These are phyloP conservation scores for Candida argentea DNA, from an alignment of 805 yeast species.

Conservation along the genomic window DNA sequence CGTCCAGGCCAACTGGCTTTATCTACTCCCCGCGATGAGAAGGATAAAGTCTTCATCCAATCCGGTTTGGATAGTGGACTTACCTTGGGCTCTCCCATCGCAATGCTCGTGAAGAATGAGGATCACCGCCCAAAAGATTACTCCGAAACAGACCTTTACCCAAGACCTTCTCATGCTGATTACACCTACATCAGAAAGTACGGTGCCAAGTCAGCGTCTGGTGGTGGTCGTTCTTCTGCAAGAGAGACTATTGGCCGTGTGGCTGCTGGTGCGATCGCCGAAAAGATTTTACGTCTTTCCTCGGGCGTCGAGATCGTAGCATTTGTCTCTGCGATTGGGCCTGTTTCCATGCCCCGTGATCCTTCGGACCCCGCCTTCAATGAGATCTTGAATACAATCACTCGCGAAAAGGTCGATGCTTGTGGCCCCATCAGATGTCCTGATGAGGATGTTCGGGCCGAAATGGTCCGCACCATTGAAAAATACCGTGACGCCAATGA, in stretches of 20 bases:
- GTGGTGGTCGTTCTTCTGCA: slow-evolving; percentile 96
- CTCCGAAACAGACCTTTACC: slow-evolving; percentile 88
- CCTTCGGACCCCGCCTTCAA: slow-evolving; percentile 57
- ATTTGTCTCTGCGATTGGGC: slow-evolving; percentile 89
- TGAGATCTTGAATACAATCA: slow-evolving; percentile 58
- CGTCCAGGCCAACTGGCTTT: slow-evolving; percentile 94
- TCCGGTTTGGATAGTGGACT: slow-evolving; percentile 87
- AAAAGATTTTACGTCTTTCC: slow-evolving; percentile 69
- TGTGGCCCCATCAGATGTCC: slow-evolving; percentile 94
- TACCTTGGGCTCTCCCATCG: slow-evolving; percentile 92
- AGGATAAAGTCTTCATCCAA: slow-evolving; percentile 86
- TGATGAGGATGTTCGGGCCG: slow-evolving; percentile 54
- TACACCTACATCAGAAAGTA: slow-evolving; percentile 86
- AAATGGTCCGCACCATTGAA: slow-evolving; percentile 83
- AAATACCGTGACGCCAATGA: slow-evolving; percentile 77
- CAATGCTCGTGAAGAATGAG: slow-evolving; percentile 84
- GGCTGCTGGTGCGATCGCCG: slow-evolving; percentile 98
- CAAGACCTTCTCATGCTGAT: slow-evolving; percentile 98
- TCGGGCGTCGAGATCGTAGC: slow-evolving; percentile 91
- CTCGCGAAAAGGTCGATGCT: slow-evolving; percentile 82
- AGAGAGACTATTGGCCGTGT: slow-evolving; percentile 98
- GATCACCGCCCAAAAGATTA: slow-evolving; percentile 97
- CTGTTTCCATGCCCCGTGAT: slow-evolving; percentile 64
- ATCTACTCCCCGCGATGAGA: slow-evolving; percentile 93
- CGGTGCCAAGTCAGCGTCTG: slow-evolving; percentile 87